Evolutionary conservation across 352 stramenopile genomes (phyloP).

Genomic region (Lagenidium sp.): DNA sequence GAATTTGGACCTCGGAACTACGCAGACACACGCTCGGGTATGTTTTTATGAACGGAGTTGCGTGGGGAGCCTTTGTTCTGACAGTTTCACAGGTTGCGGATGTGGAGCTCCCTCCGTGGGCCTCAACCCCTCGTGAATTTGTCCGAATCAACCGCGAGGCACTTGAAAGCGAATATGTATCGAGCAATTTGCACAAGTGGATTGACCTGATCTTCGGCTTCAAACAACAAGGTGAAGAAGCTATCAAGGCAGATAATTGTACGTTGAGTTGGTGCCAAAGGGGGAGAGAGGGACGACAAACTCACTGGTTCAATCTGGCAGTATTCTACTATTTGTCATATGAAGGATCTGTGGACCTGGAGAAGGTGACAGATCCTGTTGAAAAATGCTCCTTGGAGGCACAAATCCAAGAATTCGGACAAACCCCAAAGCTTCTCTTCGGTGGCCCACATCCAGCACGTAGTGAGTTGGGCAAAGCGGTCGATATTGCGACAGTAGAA

Average conservation of each 20-base stretch:
- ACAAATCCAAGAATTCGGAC: slow-evolving; percentile 91
- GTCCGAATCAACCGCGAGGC: slow-evolving; percentile 60
- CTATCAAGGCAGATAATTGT: slow-evolving; percentile 74
- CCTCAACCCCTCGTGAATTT: slow-evolving; percentile 75
- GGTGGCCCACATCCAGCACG: slow-evolving; percentile 54
- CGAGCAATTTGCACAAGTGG: slow-evolving; percentile 65
- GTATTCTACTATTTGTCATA: slow-evolving; percentile 89
- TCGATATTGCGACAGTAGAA: slow-evolving; percentile 46
- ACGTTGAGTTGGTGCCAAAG: slow-evolving; percentile 18
- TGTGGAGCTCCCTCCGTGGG: slow-evolving; percentile 93
- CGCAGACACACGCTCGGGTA: slow-evolving; percentile 48
- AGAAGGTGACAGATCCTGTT: slow-evolving; percentile 83
- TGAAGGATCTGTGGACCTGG: slow-evolving; percentile 79
- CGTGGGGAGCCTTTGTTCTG: neutral
- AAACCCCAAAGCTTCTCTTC: slow-evolving; percentile 82
- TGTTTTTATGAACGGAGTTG: neutral
- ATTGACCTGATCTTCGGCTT: slow-evolving; percentile 82
- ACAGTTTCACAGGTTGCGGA: slow-evolving; percentile 72
- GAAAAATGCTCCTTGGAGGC: slow-evolving; percentile 91
- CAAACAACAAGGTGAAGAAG: slow-evolving; percentile 66
- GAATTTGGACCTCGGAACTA: slow-evolving; percentile 93
- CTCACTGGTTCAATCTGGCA: slow-evolving; percentile 10
- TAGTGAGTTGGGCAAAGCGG: slow-evolving; percentile 38
- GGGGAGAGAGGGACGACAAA: too few relatives aligned
- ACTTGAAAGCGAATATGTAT: slow-evolving; percentile 72